A percentile compares a stretch with the other conserved stretches of the same genome.
Conservation (phyloP, 2,329 filamentous ascomycete species). For the Hawksworthiomyces lignivorus region DNA sequence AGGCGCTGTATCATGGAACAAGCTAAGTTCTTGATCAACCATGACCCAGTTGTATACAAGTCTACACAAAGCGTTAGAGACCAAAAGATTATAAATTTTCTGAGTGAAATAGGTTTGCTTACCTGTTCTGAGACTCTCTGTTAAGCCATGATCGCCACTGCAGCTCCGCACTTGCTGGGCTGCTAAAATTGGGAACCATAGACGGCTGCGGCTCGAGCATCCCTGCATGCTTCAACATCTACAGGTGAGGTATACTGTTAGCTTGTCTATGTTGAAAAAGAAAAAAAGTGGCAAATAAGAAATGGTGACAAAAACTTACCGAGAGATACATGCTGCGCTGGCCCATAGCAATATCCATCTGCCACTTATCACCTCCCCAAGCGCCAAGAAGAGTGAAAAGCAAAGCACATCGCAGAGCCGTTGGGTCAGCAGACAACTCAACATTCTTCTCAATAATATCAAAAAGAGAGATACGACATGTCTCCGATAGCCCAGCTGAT, state of each 20-base stretch:
- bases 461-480: conserved; percentile 63
- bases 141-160: conserved; percentile 59
- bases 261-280: background rate
- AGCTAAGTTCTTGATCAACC: conserved; percentile 62
- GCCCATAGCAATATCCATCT: conserved; percentile 70
- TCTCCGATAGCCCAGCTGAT: conserved; percentile 60
- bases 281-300: background rate
- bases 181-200: conserved; percentile 35
- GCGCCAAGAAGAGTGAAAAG: conserved; percentile 61
- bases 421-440: conserved; percentile 57
- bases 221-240: conserved; percentile 64
- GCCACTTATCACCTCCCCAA: conserved; percentile 71
- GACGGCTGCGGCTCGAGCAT: conserved; percentile 49
- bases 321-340: conserved; percentile 66
- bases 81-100: conserved; percentile 9
- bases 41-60: conserved; percentile 70
- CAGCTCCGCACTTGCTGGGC: conserved; percentile 36
- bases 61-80: conserved; percentile 28
- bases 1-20: conserved; percentile 57
- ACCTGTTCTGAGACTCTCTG: conserved; percentile 56
- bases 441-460: conserved; percentile 66
- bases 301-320: too few relatives aligned
- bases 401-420: conserved; percentile 56
- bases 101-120: too few relatives aligned
- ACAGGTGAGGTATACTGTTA: background rate